Evolutionary conservation across 164 flowering plant genomes (phyloP).

Genomic region (Vitis riparia): DNA sequence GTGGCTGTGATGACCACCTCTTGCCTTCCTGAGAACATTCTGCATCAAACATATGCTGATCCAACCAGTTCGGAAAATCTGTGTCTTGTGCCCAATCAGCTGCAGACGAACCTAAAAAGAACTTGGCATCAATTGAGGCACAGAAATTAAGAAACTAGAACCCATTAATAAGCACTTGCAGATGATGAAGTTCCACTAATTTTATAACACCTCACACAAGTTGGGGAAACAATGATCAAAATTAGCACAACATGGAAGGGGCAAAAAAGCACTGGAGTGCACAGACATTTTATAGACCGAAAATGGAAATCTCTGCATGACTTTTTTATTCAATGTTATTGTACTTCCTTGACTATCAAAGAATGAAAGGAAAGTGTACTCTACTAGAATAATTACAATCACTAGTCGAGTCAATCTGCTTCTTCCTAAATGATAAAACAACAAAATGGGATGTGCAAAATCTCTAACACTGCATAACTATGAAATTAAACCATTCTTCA

Average conservation of each 20-base stretch:
- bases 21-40: constrained; percentile 49
- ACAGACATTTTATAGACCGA: too few relatives aligned
- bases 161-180: neutral
- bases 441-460: neutral
- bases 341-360: too few relatives aligned
- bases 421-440: neutral
- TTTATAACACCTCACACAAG: neutral
- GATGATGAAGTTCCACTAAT: neutral
- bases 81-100: constrained; percentile 66
- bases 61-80: constrained; percentile 60
- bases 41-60: constrained; percentile 45
- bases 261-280: too few relatives aligned
- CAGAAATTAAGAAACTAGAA: neutral
- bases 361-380: neutral
- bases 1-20: constrained; percentile 82
- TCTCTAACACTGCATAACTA: neutral
- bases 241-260: too few relatives aligned
- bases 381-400: neutral
- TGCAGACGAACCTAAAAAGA: constrained; percentile 63
- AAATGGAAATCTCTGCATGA: too few relatives aligned
- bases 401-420: neutral
- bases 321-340: too few relatives aligned
- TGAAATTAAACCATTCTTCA: neutral
- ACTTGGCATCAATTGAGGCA: neutral
- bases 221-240: neutral